A percentile compares a stretch with the other conserved stretches of the same genome.
Evolutionary conservation across 805 yeast genomes (phyloP).

Genomic region (Monosporozyma siamensis): DNA sequence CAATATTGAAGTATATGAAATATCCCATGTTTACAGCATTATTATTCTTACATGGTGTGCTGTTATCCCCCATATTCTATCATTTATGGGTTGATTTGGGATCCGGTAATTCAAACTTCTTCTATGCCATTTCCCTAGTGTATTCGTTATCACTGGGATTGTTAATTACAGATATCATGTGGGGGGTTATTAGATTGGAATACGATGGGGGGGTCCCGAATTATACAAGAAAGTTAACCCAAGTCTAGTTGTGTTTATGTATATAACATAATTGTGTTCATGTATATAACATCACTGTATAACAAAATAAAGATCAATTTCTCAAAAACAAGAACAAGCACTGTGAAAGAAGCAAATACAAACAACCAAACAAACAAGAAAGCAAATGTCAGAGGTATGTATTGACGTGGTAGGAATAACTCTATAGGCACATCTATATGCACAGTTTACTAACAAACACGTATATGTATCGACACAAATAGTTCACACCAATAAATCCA

Average conservation of each 20-base stretch:
- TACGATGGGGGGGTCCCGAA: slow-evolving; percentile 40
- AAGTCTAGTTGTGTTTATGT: slow-evolving; percentile 26
- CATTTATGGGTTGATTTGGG: slow-evolving; percentile 91
- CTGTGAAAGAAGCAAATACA: neutral
- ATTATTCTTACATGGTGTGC: slow-evolving; percentile 45
- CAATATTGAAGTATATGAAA: slow-evolving; percentile 37
- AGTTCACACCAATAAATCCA: slow-evolving; percentile 65
- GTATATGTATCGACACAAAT: neutral
- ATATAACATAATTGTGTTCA: too few relatives aligned
- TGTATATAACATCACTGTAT: too few relatives aligned
- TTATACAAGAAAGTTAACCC: slow-evolving; percentile 39
- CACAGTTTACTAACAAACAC: slow-evolving; percentile 11
- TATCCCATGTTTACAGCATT: slow-evolving; percentile 43
- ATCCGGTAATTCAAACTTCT: slow-evolving; percentile 92
- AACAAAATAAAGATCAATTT: too few relatives aligned
- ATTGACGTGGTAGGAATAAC: too few relatives aligned
- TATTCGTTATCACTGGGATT: slow-evolving; percentile 63
- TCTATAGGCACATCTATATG: too few relatives aligned
- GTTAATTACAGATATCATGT: slow-evolving; percentile 63
- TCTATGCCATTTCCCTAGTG: slow-evolving; percentile 84
- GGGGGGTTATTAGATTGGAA: slow-evolving; percentile 70
- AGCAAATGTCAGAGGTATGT: slow-evolving; percentile 3
- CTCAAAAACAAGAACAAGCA: too few relatives aligned
- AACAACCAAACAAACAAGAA: neutral
- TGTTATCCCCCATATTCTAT: slow-evolving; percentile 81